Evolutionary conservation across 202 grass and related monocot genomes (phyloP).

Genomic region (Saccharum hybrid): DNA sequence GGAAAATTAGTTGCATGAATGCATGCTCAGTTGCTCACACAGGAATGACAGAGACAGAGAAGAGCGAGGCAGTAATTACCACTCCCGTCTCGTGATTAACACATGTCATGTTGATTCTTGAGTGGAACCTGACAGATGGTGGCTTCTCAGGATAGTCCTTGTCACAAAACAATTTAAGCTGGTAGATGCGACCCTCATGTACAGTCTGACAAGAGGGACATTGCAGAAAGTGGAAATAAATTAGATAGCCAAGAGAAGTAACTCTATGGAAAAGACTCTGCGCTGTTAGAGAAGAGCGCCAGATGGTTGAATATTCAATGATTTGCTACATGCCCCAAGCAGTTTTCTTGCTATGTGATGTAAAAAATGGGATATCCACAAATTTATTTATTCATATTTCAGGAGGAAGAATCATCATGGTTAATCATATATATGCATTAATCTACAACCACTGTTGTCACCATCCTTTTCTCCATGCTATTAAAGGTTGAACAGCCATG

Average conservation of each 20-base stretch:
- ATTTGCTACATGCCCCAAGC: not conserved
- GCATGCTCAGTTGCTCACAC: not conserved
- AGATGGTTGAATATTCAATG: not conserved
- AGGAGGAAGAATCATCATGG: not conserved
- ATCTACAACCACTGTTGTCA: not conserved
- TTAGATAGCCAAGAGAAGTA: not conserved
- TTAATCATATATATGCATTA: not conserved
- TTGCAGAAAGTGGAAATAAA: not conserved
- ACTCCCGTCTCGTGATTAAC: conserved; percentile 58
- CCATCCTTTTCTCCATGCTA: not conserved
- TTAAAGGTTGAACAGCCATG: not conserved
- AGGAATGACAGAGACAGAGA: not conserved
- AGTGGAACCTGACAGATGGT: conserved; percentile 68
- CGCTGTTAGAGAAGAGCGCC: not conserved
- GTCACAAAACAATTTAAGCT: conserved; percentile 70
- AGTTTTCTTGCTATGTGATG: not conserved
- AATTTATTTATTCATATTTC: not conserved
- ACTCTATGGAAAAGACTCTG: not conserved
- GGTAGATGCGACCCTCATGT: conserved; percentile 73
- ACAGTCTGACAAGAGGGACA: conserved; percentile 47
- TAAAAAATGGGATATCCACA: not conserved
- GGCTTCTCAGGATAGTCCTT: conserved; percentile 72
- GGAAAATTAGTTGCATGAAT: not conserved
- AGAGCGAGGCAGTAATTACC: conserved; percentile 35
- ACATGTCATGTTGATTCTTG: conserved; percentile 64